Evolutionary conservation across 768 basidiomycete genomes (phyloP), one percentile per base, ranked within the genome.

Genomic region (Gautieria morchelliformis): DNA sequence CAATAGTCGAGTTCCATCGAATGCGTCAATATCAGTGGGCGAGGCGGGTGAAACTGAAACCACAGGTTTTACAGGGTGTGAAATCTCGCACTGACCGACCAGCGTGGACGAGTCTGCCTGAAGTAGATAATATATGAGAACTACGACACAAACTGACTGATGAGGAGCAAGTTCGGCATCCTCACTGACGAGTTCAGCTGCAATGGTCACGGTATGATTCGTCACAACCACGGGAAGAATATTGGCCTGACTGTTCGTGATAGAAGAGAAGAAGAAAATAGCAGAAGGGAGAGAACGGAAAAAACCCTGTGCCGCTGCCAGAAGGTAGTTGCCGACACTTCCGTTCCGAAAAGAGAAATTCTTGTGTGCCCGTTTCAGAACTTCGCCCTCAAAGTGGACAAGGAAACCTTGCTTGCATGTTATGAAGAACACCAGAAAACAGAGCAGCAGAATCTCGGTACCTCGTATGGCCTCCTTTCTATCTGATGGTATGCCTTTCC

Each of bases 131-230:
- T 15, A n/a, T 52, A 17, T 15, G 50, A 19, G 19, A 52, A 39
- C 19, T 17, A 20, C 24, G 27, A 48, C 20, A 22, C 15, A 33
- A 45, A 12, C 8, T 15, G 32, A 12, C 15, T 6, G 20, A n/a
- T 45, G 6, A 27, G 10, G 42, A 11, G 10, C 20, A 17, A 10
- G 32, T 12, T 24, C 3, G 41, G 3, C n/a, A 42, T 14, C 40
- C 3, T 11, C 14, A 71, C 75, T 65, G 30, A 82, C 88, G 64
- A 95, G 76, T 69, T 94, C 87, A 22, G 87, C 92, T 40, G 93
- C 90, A 60, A 98, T 93, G 14, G 93, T 96, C n/a, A 93, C 91
- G 0, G 89, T 93, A 68, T 92, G 90, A 69, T 92, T 94, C 12
- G 94, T 98, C 41, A 94, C 83, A 61, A 98, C 87, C 4, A 85